Evolutionary conservation across 1,284 basidiomycete genomes (phyloP), one percentile per base, ranked within the genome.

Genomic region (Rhodotorula mucilaginosa): DNA sequence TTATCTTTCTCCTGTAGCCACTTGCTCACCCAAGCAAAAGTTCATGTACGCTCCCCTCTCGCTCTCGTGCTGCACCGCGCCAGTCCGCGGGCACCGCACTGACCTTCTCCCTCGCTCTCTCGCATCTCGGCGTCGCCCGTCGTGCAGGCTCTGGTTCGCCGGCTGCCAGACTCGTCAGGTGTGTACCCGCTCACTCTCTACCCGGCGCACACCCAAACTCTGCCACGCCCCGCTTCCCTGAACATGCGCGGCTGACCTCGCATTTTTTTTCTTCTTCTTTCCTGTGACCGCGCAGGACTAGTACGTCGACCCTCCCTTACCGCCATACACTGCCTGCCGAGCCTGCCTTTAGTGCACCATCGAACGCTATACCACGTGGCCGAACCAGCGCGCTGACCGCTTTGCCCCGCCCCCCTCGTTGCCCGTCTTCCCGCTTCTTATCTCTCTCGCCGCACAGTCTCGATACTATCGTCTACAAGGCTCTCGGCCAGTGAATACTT

Each of bases 401-500:
- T 19, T 26, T 29, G 44, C 56, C 7, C 61, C 58, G 26, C 49
- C 19, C 15, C 8, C 26, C 26, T 6, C 46, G 10, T 10, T 10
- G 8, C 39, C 29, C 52, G 19, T 26, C 39, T 26, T 26, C 46
- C 47, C 26, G 26, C n/a, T 21, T 59, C 58, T 54, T 54, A 52
- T 47, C 58, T 59, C 39, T 44, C 56, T 19, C 15, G 1, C 29
- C 48, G 10, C 4, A 29, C 65, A 72, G 71, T 58, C 74, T 76
- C 49, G 74, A 76, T 64, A 64, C 68, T 46, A 57, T 72, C 70
- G 67, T 74, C 49, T 74, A 64, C 72, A 76, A 76, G 64, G 67
- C 69, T 31, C 67, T 69, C 72, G 67, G 71, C 57, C 61, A 64
- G 47, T 73, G 63, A 71, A 58, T 61, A 23, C 15, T 13, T 18